Evolutionary conservation across 306 rosid species (phyloP).

Genomic region (Rosa multiflora): DNA sequence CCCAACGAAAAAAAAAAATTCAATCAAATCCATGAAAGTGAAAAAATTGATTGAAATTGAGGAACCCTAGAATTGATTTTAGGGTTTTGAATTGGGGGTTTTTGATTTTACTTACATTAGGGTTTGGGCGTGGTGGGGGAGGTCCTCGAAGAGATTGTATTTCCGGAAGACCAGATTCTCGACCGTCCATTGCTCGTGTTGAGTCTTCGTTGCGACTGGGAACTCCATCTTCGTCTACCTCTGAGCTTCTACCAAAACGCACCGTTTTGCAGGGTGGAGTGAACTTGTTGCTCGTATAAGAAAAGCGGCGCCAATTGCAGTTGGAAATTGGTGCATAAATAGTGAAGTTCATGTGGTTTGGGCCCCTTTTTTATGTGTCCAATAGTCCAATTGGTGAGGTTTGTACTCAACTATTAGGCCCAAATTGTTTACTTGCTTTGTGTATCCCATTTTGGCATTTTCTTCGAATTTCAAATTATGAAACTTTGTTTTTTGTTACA

Average conservation of each 20-base stretch:
- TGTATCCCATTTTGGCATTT: too few species aligned
- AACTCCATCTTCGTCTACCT: conserved; percentile 29
- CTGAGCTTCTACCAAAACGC: neutral
- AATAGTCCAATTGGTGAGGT: too few species aligned
- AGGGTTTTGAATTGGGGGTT: neutral
- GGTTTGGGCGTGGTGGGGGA: conserved; percentile 55
- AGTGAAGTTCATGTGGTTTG: too few species aligned
- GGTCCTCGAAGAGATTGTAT: conserved; percentile 44
- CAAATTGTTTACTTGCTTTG: too few species aligned
- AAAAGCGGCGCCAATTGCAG: neutral
- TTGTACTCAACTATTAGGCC: too few species aligned
- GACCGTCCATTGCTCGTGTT: conserved; percentile 63
- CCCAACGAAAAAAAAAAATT: neutral
- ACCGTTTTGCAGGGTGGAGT: neutral
- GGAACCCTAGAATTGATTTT: neutral
- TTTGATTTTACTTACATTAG: conserved; percentile 32
- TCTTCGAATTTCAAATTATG: too few species aligned
- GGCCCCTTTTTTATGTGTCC: neutral
- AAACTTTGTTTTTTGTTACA: too few species aligned
- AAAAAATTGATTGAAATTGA: neutral
- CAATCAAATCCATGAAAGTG: neutral
- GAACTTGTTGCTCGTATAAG: too few species aligned
- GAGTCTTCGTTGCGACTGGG: conserved; percentile 44
- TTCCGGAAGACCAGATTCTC: conserved; percentile 51
- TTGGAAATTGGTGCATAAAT: neutral